A percentile compares a stretch with the other conserved stretches of the same genome.
These are phyloP conservation scores for Fusarium euwallaceae DNA, from an alignment of 2,329 filamentous ascomycete species.

Conservation along the genomic window DNA sequence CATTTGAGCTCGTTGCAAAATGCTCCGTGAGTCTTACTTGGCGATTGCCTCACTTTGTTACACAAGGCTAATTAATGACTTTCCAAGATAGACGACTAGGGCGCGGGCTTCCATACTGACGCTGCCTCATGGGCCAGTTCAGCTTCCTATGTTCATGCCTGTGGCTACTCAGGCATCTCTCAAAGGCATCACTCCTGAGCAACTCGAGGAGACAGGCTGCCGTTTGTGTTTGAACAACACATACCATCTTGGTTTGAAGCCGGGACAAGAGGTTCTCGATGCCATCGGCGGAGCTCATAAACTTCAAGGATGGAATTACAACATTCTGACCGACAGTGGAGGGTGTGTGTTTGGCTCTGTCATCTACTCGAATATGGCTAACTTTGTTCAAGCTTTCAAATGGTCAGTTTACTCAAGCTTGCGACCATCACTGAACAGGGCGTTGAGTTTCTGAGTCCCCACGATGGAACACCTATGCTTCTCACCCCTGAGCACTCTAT, in stretches of 20 bases:
- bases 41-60: conserved; percentile 23
- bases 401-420: conserved; percentile 95
- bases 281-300: conserved; percentile 92
- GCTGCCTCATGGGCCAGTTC: conserved; percentile 91
- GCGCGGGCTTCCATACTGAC: conserved; percentile 89
- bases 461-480: conserved; percentile 95
- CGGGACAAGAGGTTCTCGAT: conserved; percentile 90
- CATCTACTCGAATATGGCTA: not conserved
- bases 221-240: conserved; percentile 97
- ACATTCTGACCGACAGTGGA: conserved; percentile 88
- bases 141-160: conserved; percentile 97
- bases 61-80: conserved; percentile 32
- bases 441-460: conserved; percentile 94
- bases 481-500: conserved; percentile 98
- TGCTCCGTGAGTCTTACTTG: conserved; percentile 76
- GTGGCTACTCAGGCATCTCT: conserved; percentile 97
- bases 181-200: conserved; percentile 93
- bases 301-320: conserved; percentile 94
- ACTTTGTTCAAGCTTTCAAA: conserved; percentile 83
- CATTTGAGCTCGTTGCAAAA: conserved; percentile 80
- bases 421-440: conserved; percentile 96
- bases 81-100: conserved; percentile 80
- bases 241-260: conserved; percentile 95
- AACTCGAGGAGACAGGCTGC: conserved; percentile 90
- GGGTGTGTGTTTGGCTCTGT: conserved; percentile 61